Percentiles rank a stretch among this genome's conserved stretches.
phyloP scores from a whole-genome alignment of 1,284 basidiomycete genomes.

The Sporisorium exsertum region DNA sequence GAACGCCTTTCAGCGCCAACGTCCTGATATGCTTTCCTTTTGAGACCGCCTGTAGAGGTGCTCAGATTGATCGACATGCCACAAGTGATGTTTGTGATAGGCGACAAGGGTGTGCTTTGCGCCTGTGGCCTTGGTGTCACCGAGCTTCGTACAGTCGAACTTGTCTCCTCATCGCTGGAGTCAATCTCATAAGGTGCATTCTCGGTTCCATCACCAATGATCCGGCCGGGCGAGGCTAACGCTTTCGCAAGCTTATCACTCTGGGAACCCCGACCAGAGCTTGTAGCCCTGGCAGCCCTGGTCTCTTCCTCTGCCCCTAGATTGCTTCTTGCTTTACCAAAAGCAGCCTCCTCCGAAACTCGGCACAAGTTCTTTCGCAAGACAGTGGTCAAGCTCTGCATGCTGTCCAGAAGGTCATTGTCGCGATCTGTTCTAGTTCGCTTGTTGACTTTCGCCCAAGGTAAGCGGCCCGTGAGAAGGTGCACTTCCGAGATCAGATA shows the following conservation, averaged over 20 bases:
- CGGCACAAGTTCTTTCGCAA: conserved; percentile 22
- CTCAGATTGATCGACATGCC: neutral
- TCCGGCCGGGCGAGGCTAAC: neutral
- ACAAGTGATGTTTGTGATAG: neutral
- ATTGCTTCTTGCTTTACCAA: neutral
- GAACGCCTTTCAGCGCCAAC: conserved; percentile 1
- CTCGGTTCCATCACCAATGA: conserved; percentile 2
- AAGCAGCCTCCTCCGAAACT: conserved; percentile 21
- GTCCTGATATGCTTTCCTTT: conserved; percentile 18
- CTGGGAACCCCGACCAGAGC: neutral
- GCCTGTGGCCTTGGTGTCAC: neutral
- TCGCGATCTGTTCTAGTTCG: conserved; percentile 18
- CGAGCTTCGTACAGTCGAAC: neutral
- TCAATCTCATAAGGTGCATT: conserved; percentile 4
- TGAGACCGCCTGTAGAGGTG: neutral
- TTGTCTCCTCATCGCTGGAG: conserved; percentile 8
- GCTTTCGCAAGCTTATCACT: neutral
- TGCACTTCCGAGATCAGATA: conserved; percentile 31
- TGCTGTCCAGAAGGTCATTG: conserved; percentile 21
- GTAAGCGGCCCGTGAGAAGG: conserved; percentile 34
- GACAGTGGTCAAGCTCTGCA: conserved; percentile 16
- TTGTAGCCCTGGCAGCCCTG: neutral
- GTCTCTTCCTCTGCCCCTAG: neutral
- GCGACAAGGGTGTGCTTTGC: neutral
- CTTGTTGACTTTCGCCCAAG: conserved; percentile 28